These are phyloP conservation scores for Asterophora parasitica DNA, from an alignment of 768 basidiomycete genomes.

Conservation along the genomic window DNA sequence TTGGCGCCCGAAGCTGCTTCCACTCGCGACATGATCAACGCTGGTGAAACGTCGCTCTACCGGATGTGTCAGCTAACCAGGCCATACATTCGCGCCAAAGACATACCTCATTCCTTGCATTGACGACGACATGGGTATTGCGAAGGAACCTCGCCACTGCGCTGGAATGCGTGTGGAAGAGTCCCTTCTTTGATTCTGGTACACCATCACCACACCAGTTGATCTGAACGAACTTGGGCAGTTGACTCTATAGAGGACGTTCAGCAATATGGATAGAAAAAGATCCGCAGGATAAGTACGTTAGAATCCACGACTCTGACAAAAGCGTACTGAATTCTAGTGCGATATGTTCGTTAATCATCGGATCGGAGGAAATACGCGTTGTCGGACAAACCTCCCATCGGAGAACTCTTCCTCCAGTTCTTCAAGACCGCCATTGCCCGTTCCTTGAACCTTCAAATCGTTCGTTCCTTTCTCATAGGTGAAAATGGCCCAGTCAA, in stretches of 20 bases:
- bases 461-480: conserved; percentile 82
- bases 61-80: conserved; percentile 1
- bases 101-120: conserved; percentile 78
- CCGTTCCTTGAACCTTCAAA: conserved; percentile 80
- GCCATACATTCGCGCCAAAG: not conserved
- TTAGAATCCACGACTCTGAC: conserved; percentile 80
- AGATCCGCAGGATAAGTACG: conserved; percentile 38
- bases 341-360: conserved; percentile 8
- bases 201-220: conserved; percentile 99
- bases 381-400: conserved; percentile 56
- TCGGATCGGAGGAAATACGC: conserved; percentile 8
- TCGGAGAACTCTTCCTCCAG: conserved; percentile 94
- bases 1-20: conserved; percentile 86
- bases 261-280: not conserved
- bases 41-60: conserved; percentile 76
- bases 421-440: conserved; percentile 86
- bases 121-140: conserved; percentile 83
- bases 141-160: conserved; percentile 77
- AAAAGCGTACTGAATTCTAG: conserved; percentile 92
- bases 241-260: conserved; percentile 49
- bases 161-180: conserved; percentile 84
- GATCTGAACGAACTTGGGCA: conserved; percentile 91
- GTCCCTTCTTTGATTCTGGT: conserved; percentile 85
- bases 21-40: conserved; percentile 80
- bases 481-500: conserved; percentile 77